These are phyloP conservation scores for Sodiomyces alkalinus DNA, from an alignment of 2,329 filamentous ascomycete genomes.

Conservation along the genomic window DNA sequence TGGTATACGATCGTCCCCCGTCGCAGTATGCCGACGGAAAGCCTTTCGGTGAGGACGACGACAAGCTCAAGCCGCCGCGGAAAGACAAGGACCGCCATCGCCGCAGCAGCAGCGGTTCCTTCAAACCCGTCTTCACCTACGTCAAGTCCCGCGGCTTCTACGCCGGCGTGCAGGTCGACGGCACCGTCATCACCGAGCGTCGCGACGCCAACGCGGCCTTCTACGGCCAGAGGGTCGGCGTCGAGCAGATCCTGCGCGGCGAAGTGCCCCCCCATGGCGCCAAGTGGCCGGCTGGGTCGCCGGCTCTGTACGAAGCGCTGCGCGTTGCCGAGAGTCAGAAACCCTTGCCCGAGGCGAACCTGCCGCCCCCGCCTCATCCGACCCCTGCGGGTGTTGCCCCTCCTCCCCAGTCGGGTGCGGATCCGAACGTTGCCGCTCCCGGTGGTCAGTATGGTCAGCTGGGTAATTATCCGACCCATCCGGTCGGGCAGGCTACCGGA, in stretches of 20 bases:
- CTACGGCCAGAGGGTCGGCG: slow-evolving; percentile 47
- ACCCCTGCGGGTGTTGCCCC: too few species aligned
- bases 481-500: slow-evolving; percentile 6
- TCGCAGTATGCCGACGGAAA: too few species aligned
- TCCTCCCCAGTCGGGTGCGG: slow-evolving; percentile 2
- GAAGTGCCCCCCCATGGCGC: slow-evolving; percentile 17
- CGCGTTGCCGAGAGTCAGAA: slow-evolving; percentile 16
- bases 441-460: too few species aligned
- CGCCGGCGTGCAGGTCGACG: slow-evolving; percentile 73
- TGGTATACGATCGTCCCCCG: slow-evolving; percentile 2
- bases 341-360: slow-evolving; percentile 6
- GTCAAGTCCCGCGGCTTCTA: slow-evolving; percentile 84
- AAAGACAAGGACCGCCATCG: slow-evolving; percentile 5
- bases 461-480: too few species aligned
- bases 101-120: slow-evolving; percentile 9
- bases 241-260: slow-evolving; percentile 30
- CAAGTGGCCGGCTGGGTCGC: slow-evolving; percentile 17
- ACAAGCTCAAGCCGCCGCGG: slow-evolving; percentile 30
- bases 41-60: slow-evolving; percentile 13
- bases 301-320: slow-evolving; percentile 15
- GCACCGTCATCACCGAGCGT: slow-evolving; percentile 72
- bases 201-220: slow-evolving; percentile 81
- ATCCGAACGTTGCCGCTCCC: background rate
- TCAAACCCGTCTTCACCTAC: slow-evolving; percentile 44
- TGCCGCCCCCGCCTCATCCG: slow-evolving; percentile 5